phyloP scores from a whole-genome alignment of 192 early-diverging fungal species.

The Backusella mclennaniae region DNA sequence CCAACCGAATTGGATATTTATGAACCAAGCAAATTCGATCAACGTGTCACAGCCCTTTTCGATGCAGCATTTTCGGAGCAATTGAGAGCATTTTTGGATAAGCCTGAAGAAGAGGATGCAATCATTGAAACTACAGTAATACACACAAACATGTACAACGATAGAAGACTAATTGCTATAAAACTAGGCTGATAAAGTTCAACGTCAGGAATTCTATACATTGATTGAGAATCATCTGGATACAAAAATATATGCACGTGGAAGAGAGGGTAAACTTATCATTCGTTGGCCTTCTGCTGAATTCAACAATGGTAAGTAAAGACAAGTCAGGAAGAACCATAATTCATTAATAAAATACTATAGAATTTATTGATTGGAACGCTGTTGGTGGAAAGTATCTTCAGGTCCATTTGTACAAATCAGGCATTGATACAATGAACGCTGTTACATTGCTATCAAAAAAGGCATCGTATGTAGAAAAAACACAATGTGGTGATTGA shows the following conservation, averaged over 20 bases:
- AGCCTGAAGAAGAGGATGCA: slow-evolving; percentile 19
- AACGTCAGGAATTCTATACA: slow-evolving; percentile 11
- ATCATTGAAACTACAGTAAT: slow-evolving; percentile 22
- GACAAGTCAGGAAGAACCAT: not conserved
- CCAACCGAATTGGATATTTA: not conserved
- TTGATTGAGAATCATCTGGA: slow-evolving; percentile 14
- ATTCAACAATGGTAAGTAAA: not conserved
- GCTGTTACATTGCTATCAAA: slow-evolving; percentile 63
- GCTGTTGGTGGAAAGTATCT: slow-evolving; percentile 66
- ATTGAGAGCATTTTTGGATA: slow-evolving; percentile 30
- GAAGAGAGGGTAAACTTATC: slow-evolving; percentile 8
- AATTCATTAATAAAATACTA: too few species aligned
- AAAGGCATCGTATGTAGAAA: slow-evolving; percentile 30
- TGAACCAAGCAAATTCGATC: slow-evolving; percentile 12
- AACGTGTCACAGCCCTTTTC: slow-evolving; percentile 24
- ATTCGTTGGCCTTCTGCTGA: slow-evolving; percentile 18
- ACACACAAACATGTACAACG: too few species aligned
- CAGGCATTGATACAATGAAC: slow-evolving; percentile 92
- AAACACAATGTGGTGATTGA: not conserved
- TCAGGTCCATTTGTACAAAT: slow-evolving; percentile 89
- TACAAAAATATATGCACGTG: not conserved
- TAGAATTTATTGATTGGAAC: slow-evolving; percentile 13
- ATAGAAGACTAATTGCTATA: not conserved
- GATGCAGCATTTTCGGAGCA: not conserved
- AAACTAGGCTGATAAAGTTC: slow-evolving; percentile 9